Base-by-base conservation (phyloP, 2,329 filamentous ascomycete species). In the Curvularia spicifera region DNA sequence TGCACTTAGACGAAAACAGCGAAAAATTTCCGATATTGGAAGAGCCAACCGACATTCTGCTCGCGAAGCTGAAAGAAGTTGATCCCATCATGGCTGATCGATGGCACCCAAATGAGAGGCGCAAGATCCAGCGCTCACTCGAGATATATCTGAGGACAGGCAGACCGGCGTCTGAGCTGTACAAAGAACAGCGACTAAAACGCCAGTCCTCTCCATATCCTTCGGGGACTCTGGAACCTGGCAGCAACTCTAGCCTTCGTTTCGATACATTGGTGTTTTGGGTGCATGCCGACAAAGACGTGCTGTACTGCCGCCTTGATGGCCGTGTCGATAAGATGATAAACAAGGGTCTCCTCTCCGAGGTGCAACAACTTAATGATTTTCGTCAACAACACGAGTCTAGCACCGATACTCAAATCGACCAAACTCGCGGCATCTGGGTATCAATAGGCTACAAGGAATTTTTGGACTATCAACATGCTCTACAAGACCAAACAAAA, bases 361-460 rank as follows among this genome's bases (percentile, higher is more conserved):
- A 91, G 76, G 86, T 89, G 0, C 71, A 81, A 39, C 78, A 74
- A 1, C 81, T 91, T 67, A 79, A 80, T 12, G 71, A 77, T 1
- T 83, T 84, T 59, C 76, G 84, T 2, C 67, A 78, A 15, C 65
- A 76, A 4, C 76, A 82, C 53, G 73, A 79, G 47, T 72, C 78
- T 0, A 69, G 79, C 1, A 68, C 65, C 5, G 89, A 87, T 0
- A 76, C 81, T 1, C 64, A 76, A 0, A 78, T 95, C 1, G 92
- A 98, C 71, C 83, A 87, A 64, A 90, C 86, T 1, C 87, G 88
- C 52, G 96, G 95, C 0, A 96, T 99, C 43, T 99, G 94, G 93
- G 90, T 96, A 52, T 95, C 93, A 1, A 99, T 99, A 61, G 95
- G 95, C 0, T 97, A 93, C 78, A 97, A 96, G 74, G 92, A 99